phyloP scores from a whole-genome alignment of 257 asterid species.

The Capsicum chinense region DNA sequence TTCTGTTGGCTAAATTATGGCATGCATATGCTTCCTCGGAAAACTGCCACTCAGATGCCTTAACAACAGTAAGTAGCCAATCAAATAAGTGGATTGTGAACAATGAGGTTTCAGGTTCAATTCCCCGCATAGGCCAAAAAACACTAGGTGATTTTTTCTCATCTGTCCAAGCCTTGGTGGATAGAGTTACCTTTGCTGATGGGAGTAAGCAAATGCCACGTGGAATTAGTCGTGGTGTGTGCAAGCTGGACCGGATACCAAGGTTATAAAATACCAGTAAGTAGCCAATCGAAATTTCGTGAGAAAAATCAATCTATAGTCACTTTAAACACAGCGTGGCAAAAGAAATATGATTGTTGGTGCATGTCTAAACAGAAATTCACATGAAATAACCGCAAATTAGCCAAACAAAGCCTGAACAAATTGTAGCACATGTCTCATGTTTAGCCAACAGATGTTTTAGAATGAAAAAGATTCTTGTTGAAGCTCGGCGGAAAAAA shows the following conservation, averaged over 20 bases:
- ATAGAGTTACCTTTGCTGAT: neutral
- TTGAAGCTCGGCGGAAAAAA: neutral
- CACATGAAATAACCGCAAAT: neutral
- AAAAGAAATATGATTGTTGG: neutral
- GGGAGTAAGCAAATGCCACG: neutral
- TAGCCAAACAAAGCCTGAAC: neutral
- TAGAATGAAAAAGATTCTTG: neutral
- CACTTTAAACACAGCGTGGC: neutral
- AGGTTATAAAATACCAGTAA: neutral
- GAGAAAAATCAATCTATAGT: neutral
- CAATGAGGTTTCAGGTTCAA: neutral
- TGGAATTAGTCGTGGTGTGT: neutral
- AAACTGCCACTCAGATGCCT: neutral
- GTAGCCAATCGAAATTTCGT: neutral
- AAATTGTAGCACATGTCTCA: neutral
- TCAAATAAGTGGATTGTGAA: neutral
- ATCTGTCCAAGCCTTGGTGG: neutral
- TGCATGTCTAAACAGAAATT: neutral
- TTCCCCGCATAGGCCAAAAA: neutral
- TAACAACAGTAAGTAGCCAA: slow-evolving; percentile 10
- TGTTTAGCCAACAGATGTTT: neutral
- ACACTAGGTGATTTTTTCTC: neutral
- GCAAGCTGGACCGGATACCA: neutral
- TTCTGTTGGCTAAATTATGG: neutral
- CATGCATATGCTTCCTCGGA: neutral